These are phyloP conservation scores for Leccinum huronense DNA, from an alignment of 1,284 basidiomycete genomes.

Conservation along the genomic window DNA sequence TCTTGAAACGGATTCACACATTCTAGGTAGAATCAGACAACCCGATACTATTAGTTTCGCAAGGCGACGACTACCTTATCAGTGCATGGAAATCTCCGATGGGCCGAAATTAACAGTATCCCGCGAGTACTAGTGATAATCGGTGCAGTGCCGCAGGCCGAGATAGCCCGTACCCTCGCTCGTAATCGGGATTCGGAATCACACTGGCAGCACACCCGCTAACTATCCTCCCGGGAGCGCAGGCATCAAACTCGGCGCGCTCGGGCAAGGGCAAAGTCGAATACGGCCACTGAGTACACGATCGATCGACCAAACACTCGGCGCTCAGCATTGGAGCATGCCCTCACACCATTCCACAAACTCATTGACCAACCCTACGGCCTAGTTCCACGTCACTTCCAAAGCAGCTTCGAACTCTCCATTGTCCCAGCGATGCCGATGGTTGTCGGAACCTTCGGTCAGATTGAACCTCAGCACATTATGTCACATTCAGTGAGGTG, in stretches of 20 bases:
- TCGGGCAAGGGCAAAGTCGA: neutral
- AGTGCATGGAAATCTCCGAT: neutral
- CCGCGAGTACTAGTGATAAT: neutral
- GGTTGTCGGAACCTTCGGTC: conserved; percentile 51
- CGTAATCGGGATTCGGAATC: neutral
- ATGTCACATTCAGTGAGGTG: neutral
- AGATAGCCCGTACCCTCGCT: neutral
- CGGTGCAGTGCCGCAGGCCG: neutral
- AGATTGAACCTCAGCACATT: conserved; percentile 78
- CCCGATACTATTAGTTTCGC: too few species aligned
- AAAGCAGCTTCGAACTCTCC: conserved; percentile 62
- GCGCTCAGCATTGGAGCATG: conserved; percentile 19
- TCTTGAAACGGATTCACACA: neutral
- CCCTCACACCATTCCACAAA: conserved; percentile 28
- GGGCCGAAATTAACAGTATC: neutral
- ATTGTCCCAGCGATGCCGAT: conserved; percentile 55
- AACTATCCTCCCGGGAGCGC: neutral
- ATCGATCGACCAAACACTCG: neutral
- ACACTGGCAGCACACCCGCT: neutral
- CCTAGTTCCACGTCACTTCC: conserved; percentile 63
- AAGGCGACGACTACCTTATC: neutral
- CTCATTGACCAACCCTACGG: conserved; percentile 18
- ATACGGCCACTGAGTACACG: neutral
- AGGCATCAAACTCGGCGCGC: neutral
- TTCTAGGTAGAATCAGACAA: too few species aligned